Evolutionary conservation across 345 rosid species (phyloP), one percentile per base, ranked within the genome.

Genomic region (Erucastrum elatum): DNA sequence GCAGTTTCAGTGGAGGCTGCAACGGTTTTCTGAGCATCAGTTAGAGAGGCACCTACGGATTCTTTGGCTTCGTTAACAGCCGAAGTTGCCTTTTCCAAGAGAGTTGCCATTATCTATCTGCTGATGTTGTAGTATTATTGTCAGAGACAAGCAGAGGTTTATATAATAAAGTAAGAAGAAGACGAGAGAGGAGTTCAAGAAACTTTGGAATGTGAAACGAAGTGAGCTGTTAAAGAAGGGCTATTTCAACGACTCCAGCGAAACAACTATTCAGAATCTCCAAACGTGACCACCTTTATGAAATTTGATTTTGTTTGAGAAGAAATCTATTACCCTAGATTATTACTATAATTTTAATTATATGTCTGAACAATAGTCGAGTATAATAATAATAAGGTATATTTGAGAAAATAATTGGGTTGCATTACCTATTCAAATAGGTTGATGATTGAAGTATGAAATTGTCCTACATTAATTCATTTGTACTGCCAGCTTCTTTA

Each of bases 221-320:
- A 72, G 61, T 79, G 82, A 79, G 82, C 82, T 79, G 78, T 79
- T 74, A 60, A 73, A 72, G 74, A 79, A 4, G 68, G 74, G n/a
- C 77, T 79, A 31, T 68, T 62, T 79, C 82, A 79, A 79, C 75
- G 49, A 51, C 75, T 74, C 78, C 82, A 79, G 78, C 82, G 66
- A 79, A 79, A 62, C 78, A 61, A 51, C 30, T 53, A 27, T 56
- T 46, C 67, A 75, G 49, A 25, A 62, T 74, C 78, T 68, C 39
- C 16, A 62, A 79, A 74, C 82, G 82, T 79, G 82, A 79, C 70
- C 68, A 67, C 82, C 82, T 79, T 79, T 49, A 79, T 67, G 59
- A 59, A 49, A 3, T 73, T 63, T 29, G 73, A 46, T 33, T 31
- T 72, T 66, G 60, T 16, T 15, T 77, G 35, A 72, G 59, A 72